These are phyloP conservation scores for Thermomucor indicae-seudaticae DNA, from an alignment of 371 early-diverging fungal genomes.

Conservation along the genomic window DNA sequence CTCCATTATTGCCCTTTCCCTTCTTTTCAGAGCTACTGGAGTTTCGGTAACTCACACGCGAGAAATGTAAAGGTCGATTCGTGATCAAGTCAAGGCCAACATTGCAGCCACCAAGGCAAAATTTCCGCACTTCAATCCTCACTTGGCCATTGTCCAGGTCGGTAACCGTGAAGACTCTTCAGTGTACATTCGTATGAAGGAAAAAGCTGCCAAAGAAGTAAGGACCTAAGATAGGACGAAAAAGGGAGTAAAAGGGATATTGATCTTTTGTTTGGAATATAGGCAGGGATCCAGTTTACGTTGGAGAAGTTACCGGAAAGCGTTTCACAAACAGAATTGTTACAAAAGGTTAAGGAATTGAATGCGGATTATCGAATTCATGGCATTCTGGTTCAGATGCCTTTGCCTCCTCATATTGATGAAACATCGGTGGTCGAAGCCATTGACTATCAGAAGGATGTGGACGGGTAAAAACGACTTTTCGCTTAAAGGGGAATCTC, in stretches of 20 bases:
- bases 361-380: conserved; percentile 81
- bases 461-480: conserved; percentile 90
- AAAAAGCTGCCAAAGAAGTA: conserved; percentile 83
- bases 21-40: background rate
- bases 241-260: background rate
- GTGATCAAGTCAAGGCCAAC: conserved; percentile 53
- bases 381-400: conserved; percentile 91
- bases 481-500: background rate
- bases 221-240: background rate
- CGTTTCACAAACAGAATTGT: conserved; percentile 40
- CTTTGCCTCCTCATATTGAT: conserved; percentile 78
- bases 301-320: conserved; percentile 43
- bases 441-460: conserved; percentile 82
- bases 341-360: conserved; percentile 52
- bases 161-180: conserved; percentile 87
- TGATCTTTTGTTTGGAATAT: background rate
- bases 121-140: conserved; percentile 68
- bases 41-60: background rate
- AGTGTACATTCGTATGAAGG: conserved; percentile 86
- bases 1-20: background rate
- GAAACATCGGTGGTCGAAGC: conserved; percentile 75
- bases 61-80: conserved; percentile 33
- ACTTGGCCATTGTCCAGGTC: conserved; percentile 85
- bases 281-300: conserved; percentile 63
- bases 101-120: conserved; percentile 55